Conservation (phyloP, 495 filamentous ascomycete species). For the Lophiostoma macrostomum region DNA sequence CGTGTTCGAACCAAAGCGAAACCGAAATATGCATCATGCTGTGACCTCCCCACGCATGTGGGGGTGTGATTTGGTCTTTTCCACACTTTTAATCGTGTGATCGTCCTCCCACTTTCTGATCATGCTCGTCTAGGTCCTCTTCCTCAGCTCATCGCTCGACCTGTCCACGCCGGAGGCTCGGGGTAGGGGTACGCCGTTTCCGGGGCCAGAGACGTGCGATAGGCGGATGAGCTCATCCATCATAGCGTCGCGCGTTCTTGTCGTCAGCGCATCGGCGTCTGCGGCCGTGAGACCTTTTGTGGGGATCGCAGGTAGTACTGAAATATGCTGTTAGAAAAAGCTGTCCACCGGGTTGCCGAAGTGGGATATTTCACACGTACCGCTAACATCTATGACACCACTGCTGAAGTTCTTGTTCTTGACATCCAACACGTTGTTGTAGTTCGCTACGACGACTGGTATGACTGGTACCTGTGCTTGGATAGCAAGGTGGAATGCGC, state of each 20-base stretch:
- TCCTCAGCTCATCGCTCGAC: neutral
- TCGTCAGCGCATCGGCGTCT: conserved; percentile 79
- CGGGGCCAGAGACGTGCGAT: conserved; percentile 9
- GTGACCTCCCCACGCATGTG: too few relatives aligned
- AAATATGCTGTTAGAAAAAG: conserved; percentile 28
- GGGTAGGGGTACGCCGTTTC: conserved; percentile 9
- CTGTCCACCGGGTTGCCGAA: neutral
- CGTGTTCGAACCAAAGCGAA: too few relatives aligned
- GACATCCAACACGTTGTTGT: conserved; percentile 74
- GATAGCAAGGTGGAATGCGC: conserved; percentile 92
- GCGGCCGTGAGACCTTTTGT: conserved; percentile 72
- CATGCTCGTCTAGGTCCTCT: conserved; percentile 1
- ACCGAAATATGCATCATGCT: too few relatives aligned
- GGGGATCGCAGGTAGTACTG: conserved; percentile 76
- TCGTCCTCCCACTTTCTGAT: too few relatives aligned
- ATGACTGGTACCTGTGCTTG: conserved; percentile 92
- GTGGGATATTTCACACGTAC: conserved; percentile 45
- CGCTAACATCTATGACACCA: conserved; percentile 74
- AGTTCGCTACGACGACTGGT: conserved; percentile 83
- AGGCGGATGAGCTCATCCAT: conserved; percentile 60
- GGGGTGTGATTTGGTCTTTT: neutral
- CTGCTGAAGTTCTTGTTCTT: conserved; percentile 65
- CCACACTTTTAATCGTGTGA: too few relatives aligned
- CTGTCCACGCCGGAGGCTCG: neutral
- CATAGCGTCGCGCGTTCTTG: conserved; percentile 72